Conservation (phyloP, 495 filamentous ascomycete genomes). For the Delitschia confertaspora region DNA sequence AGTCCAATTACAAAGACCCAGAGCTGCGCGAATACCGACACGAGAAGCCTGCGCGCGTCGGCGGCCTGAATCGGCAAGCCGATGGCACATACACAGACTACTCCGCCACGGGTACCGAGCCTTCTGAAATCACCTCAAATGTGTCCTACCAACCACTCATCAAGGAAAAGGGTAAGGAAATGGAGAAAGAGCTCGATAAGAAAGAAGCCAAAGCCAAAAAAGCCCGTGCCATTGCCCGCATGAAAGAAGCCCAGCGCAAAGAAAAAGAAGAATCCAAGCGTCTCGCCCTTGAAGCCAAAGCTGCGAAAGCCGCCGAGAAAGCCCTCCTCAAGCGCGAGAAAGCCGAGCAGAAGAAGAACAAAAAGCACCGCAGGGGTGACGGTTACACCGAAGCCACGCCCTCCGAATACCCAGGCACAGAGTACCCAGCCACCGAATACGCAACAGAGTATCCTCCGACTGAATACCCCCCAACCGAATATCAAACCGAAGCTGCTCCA, state of each 20-base stretch:
- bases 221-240: constrained; percentile 19
- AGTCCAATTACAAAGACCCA: constrained; percentile 43
- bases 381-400: constrained; percentile 14
- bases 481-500: neutral
- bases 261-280: constrained; percentile 23
- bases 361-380: constrained; percentile 3
- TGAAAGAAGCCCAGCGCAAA: constrained; percentile 24
- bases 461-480: too few species aligned
- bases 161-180: constrained; percentile 1
- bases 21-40: constrained; percentile 72
- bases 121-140: constrained; percentile 45
- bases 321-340: constrained; percentile 19
- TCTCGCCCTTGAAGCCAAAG: constrained; percentile 27
- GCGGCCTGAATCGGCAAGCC: constrained; percentile 68
- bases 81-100: constrained; percentile 66
- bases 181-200: too few species aligned
- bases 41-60: constrained; percentile 75
- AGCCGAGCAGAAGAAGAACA: constrained; percentile 19
- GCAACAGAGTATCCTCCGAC: too few species aligned
- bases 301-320: constrained; percentile 26
- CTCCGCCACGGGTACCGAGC: constrained; percentile 43
- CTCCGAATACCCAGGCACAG: constrained; percentile 6
- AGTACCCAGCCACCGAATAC: too few species aligned
- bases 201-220: constrained; percentile 28
- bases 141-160: constrained; percentile 34